Conservation (phyloP, 805 yeast genomes). For the Metschnikowia koreensis region DNA sequence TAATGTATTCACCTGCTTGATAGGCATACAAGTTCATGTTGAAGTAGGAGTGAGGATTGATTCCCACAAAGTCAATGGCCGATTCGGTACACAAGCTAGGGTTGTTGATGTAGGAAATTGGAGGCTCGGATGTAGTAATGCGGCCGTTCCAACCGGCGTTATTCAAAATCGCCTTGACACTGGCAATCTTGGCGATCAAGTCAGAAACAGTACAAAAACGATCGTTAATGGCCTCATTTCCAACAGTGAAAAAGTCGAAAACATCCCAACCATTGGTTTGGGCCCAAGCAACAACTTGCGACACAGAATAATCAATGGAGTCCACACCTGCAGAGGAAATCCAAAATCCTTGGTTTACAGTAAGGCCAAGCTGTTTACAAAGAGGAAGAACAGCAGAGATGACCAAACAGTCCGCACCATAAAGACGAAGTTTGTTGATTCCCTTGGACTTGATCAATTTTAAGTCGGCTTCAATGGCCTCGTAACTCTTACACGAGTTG, state of each 20-base stretch:
- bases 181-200: constrained; percentile 60
- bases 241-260: constrained; percentile 77
- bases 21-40: constrained; percentile 59
- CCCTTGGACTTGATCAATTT: constrained; percentile 56
- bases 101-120: constrained; percentile 61
- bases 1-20: constrained; percentile 68
- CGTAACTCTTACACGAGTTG: constrained; percentile 62
- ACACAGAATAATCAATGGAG: constrained; percentile 62
- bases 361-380: constrained; percentile 57
- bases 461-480: constrained; percentile 58
- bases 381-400: constrained; percentile 63
- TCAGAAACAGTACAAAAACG: constrained; percentile 60
- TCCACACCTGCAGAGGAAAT: constrained; percentile 61
- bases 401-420: constrained; percentile 84
- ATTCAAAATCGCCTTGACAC: constrained; percentile 57
- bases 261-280: constrained; percentile 61
- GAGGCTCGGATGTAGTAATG: constrained; percentile 87
- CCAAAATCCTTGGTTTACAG: constrained; percentile 87
- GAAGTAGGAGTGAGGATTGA: constrained; percentile 86
- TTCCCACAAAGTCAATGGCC: constrained; percentile 77
- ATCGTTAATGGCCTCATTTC: constrained; percentile 80
- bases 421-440: constrained; percentile 66
- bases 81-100: constrained; percentile 69
- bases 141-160: constrained; percentile 75
- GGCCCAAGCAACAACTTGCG: constrained; percentile 49